A percentile compares a stretch with the other conserved stretches of the same genome.
phyloP scores from a whole-genome alignment of 176 grass and related monocot species.

The Guadua angustifolia region DNA sequence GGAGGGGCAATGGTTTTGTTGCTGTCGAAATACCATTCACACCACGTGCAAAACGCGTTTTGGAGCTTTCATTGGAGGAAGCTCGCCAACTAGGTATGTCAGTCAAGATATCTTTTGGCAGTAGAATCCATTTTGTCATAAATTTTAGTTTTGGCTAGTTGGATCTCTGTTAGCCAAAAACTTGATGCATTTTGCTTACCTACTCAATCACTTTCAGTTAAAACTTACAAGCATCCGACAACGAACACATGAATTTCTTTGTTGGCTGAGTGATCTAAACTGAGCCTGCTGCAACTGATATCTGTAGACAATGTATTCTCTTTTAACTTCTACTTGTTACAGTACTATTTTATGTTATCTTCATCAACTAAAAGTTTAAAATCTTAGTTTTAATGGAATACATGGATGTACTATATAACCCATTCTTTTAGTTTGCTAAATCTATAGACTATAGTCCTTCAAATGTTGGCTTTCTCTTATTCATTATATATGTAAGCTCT shows the following conservation, averaged over 20 bases:
- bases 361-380: constrained; percentile 6
- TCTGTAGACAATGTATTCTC: not conserved
- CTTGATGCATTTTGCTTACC: constrained; percentile 25
- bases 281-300: not conserved
- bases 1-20: constrained; percentile 89
- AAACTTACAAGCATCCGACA: constrained; percentile 14
- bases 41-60: constrained; percentile 82
- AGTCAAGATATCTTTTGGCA: constrained; percentile 24
- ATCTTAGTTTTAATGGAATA: not conserved
- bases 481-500: constrained; percentile 2
- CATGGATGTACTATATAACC: not conserved
- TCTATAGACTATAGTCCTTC: not conserved
- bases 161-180: constrained; percentile 10
- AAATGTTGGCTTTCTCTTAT: not conserved
- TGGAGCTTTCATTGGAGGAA: constrained; percentile 88
- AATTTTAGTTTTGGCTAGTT: constrained; percentile 20
- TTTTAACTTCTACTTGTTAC: not conserved
- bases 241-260: not conserved
- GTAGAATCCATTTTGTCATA: constrained; percentile 7
- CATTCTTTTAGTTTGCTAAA: constrained; percentile 11
- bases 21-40: constrained; percentile 97
- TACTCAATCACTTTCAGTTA: constrained; percentile 1
- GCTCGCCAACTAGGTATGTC: constrained; percentile 80
- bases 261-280: constrained; percentile 8
- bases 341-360: not conserved